These are phyloP conservation scores for Phytopythium boreale DNA, from an alignment of 352 stramenopile species.

Conservation along the genomic window DNA sequence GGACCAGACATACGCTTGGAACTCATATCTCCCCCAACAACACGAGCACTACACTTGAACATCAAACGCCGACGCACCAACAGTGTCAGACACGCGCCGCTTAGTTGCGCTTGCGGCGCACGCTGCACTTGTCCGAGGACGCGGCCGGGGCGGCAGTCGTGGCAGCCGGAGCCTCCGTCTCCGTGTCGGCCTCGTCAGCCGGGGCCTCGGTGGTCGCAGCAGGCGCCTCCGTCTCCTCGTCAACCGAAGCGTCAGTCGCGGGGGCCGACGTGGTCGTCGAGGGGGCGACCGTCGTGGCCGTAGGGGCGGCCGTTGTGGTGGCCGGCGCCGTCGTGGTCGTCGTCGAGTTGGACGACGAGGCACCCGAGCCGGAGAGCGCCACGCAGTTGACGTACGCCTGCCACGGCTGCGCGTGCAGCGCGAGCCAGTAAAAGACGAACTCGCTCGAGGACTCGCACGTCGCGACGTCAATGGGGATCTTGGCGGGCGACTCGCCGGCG, in stretches of 20 bases:
- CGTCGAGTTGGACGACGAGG: slow-evolving; percentile 5
- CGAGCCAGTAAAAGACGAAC: slow-evolving; percentile 41
- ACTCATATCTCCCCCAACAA: not conserved
- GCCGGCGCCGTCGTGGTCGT: slow-evolving; percentile 2
- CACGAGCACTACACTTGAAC: not conserved
- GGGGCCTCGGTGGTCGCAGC: not conserved
- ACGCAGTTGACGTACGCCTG: slow-evolving; percentile 40
- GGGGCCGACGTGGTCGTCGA: slow-evolving; percentile 12
- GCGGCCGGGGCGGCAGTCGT: not conserved
- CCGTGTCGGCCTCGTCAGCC: not conserved
- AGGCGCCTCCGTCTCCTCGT: not conserved
- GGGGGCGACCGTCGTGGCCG: slow-evolving; percentile 7
- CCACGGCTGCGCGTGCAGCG: slow-evolving; percentile 30
- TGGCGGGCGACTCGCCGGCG: slow-evolving; percentile 9
- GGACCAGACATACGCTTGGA: not conserved
- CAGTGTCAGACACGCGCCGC: not conserved
- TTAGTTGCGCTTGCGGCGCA: slow-evolving; percentile 9
- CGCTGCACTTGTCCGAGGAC: slow-evolving; percentile 8
- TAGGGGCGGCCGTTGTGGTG: not conserved
- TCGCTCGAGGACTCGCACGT: slow-evolving; percentile 25
- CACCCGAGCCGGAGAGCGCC: not conserved
- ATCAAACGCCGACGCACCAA: not conserved
- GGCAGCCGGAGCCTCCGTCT: not conserved
- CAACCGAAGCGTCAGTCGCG: not conserved
- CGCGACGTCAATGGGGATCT: slow-evolving; percentile 21